Evolutionary conservation across 2,329 filamentous ascomycete species (phyloP), one percentile per base, ranked within the genome.

Genomic region (Myrmaecium sp.): DNA sequence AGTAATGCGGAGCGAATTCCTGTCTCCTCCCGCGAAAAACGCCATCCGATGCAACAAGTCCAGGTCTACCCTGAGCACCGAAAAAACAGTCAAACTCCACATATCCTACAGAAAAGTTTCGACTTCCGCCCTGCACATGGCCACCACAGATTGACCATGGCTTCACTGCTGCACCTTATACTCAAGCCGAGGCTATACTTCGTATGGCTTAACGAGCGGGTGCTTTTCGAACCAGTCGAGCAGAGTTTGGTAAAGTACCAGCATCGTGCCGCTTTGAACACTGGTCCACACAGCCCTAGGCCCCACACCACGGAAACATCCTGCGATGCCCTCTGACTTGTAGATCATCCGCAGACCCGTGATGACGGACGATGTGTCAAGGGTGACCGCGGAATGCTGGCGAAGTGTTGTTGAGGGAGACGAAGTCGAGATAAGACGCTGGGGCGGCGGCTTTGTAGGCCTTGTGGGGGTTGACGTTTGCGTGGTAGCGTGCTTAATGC

Each of bases 231-330:
- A 65, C 52, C 74, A 70, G 42, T 77, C 74, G 46, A 95, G 56
- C 30, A 95, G 60, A 33, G 74, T 77, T 57, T 95, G 86, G 52
- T 95, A 95, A 49, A 94, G 61, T 40, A 95, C 84, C 47, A 95
- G 62, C 86, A 95, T 95, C 37, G 82, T 92, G 21, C 84, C 80
- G 44, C 80, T 93, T 58, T 98, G 89, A 31, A 95, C 81, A 44
- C 86, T 93, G 13, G 89, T 98, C 89, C 89, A 98, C 9, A 95
- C 81, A 30, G 76, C 76, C 28, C 89, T 70, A 2, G 89, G 89
- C 0, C 86, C 86, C 2, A 98, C 86, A 14, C 89, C 89, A 31
- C 89, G 71, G 54, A 98, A 98, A 74, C 82, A 91, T 2, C 89
- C 91, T 3, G 67, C 68, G 10, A 95, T 40, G 1, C 89, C 89